Evolutionary conservation across 2,329 filamentous ascomycete species (phyloP).

Genomic region (Didymella pinodella): DNA sequence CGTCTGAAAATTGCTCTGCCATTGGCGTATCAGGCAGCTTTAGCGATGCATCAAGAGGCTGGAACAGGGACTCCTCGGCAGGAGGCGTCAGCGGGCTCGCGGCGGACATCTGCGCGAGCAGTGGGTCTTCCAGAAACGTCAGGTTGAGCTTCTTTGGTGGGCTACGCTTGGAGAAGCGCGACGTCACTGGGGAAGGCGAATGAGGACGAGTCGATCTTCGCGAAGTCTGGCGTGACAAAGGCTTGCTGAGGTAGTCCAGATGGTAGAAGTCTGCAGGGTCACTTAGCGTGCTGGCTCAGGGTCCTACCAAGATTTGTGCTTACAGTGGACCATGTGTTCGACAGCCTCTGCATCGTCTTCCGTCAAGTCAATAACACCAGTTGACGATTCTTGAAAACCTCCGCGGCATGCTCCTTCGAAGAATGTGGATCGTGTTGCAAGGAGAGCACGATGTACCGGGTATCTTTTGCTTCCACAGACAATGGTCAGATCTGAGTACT

Average conservation of each 20-base stretch:
- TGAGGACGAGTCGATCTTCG: constrained; percentile 36
- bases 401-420: constrained; percentile 54
- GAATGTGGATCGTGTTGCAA: constrained; percentile 59
- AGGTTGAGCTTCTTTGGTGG: constrained; percentile 43
- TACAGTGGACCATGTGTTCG: constrained; percentile 54
- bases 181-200: constrained; percentile 30
- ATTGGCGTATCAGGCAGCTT: constrained; percentile 45
- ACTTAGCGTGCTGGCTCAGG: constrained; percentile 27
- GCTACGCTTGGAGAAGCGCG: constrained; percentile 25
- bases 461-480: constrained; percentile 56
- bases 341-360: constrained; percentile 53
- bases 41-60: constrained; percentile 31
- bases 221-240: constrained; percentile 42
- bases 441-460: constrained; percentile 57
- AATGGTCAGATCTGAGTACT: constrained; percentile 60
- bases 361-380: constrained; percentile 50
- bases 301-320: constrained; percentile 24
- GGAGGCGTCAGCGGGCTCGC: constrained; percentile 36
- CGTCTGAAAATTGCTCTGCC: constrained; percentile 45
- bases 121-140: constrained; percentile 48
- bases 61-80: constrained; percentile 34
- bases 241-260: constrained; percentile 50
- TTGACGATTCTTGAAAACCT: constrained; percentile 48
- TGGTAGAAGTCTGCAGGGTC: constrained; percentile 51
- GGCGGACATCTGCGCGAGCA: constrained; percentile 47